Evolutionary conservation across 805 yeast species (phyloP), one percentile per base, ranked within the genome.

Genomic region (Blastobotrys chiropterorum): DNA sequence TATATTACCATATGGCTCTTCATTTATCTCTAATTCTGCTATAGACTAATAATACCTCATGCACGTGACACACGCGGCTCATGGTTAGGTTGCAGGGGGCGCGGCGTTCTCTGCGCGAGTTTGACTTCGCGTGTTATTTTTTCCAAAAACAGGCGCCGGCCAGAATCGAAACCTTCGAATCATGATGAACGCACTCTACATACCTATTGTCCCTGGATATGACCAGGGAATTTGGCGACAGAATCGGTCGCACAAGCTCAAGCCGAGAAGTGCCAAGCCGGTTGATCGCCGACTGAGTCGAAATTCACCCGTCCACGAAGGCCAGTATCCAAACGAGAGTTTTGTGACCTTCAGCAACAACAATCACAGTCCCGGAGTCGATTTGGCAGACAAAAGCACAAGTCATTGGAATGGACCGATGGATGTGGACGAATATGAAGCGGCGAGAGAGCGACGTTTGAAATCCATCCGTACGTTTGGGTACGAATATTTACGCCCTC

Each of bases 401-500:
- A 11, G 34, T 11, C 34, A 26, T 26, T 26, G 34, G 34, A 26
- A 26, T 11, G 34, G 34, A 11, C 34, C 34, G 34, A 26, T 26
- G 34, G 43, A 40, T n/a, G 43, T 45, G 38, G 50, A 47, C 17
- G 45, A 47, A 11, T 39, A 55, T 19, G 57, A 58, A 17, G 47
- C 44, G 26, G 44, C 41, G 17, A 46, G 61, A 15, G 51, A 51
- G 16, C 43, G 52, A 20, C 49, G 54, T 22, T 53, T 63, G 34
- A 49, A 52, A 6, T 39, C 49, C 15, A 67, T 80, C 30, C 68
- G 76, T 5, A 69, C 69, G 3, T 59, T 75, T 19, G 88, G 87
- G 0, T 73, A 70, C 63, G 58, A 71, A 13, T 71, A 70, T 50
- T 61, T 85, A 51, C 70, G 71, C 44, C 89, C 90, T 0, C 73